phyloP scores from a whole-genome alignment of 2,329 filamentous ascomycete genomes.

The Hypoxylon sp. region DNA sequence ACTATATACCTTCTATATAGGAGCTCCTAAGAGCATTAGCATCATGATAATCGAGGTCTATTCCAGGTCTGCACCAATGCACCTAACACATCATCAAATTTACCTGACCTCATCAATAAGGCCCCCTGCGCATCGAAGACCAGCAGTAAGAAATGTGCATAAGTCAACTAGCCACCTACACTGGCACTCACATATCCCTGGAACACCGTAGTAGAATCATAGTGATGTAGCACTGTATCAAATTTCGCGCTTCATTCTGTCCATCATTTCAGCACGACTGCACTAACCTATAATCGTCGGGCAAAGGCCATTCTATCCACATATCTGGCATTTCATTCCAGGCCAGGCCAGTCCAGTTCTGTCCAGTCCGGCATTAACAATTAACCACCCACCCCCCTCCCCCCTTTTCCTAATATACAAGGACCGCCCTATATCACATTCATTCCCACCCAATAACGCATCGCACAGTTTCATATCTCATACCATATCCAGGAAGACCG shows the following conservation, averaged over 20 bases:
- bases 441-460: constrained; percentile 15
- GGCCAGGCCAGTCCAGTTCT: background rate
- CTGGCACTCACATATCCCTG: background rate
- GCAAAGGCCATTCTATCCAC: constrained; percentile 14
- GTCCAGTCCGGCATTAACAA: constrained; percentile 20
- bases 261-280: constrained; percentile 11
- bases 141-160: background rate
- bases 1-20: background rate
- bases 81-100: background rate
- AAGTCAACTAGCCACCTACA: background rate
- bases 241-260: constrained; percentile 29
- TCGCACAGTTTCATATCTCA: constrained; percentile 34
- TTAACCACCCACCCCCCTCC: constrained; percentile 6
- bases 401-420: constrained; percentile 33
- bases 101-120: background rate
- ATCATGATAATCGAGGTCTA: background rate
- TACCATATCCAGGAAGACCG: constrained; percentile 30
- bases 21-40: background rate
- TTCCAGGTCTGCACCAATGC: background rate
- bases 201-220: background rate
- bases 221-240: background rate
- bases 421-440: constrained; percentile 22
- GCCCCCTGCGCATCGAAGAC: background rate
- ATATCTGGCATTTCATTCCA: constrained; percentile 4
- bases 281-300: constrained; percentile 10